A percentile compares a stretch with the other conserved stretches of the same genome.
Conservation (phyloP, 169 alveolate species). For the Cryptosporidium sp. region DNA sequence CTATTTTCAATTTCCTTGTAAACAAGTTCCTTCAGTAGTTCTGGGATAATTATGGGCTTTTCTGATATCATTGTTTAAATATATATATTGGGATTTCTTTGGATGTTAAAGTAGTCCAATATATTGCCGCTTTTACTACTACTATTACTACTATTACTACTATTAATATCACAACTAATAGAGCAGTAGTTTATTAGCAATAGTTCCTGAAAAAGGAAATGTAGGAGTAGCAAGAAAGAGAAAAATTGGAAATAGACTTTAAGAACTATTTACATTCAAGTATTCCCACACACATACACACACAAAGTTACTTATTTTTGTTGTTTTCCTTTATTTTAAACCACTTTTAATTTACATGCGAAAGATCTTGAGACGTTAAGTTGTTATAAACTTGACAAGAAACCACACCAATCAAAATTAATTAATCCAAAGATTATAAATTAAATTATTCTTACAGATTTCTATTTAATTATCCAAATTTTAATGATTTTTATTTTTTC, state of each 20-base stretch:
- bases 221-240: not conserved
- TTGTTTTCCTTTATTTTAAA: not conserved
- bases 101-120: not conserved
- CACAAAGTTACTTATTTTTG: not conserved
- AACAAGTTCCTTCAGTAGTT: slow-evolving; percentile 59
- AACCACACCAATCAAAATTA: not conserved
- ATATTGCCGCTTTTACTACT: too few species aligned
- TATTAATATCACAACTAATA: too few species aligned
- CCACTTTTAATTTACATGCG: not conserved
- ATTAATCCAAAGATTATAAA: too few species aligned
- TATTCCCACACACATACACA: not conserved
- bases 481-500: not conserved
- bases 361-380: not conserved
- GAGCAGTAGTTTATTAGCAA: too few species aligned
- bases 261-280: not conserved
- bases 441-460: not conserved
- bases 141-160: not conserved
- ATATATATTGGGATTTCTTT: not conserved
- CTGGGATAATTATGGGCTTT: slow-evolving; percentile 67
- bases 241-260: too few species aligned
- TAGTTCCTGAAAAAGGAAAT: not conserved
- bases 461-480: not conserved
- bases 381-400: too few species aligned
- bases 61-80: not conserved
- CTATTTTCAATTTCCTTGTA: slow-evolving; percentile 23